These are phyloP conservation scores for Euphorbia peplus DNA, from an alignment of 345 rosid species.

Conservation along the genomic window DNA sequence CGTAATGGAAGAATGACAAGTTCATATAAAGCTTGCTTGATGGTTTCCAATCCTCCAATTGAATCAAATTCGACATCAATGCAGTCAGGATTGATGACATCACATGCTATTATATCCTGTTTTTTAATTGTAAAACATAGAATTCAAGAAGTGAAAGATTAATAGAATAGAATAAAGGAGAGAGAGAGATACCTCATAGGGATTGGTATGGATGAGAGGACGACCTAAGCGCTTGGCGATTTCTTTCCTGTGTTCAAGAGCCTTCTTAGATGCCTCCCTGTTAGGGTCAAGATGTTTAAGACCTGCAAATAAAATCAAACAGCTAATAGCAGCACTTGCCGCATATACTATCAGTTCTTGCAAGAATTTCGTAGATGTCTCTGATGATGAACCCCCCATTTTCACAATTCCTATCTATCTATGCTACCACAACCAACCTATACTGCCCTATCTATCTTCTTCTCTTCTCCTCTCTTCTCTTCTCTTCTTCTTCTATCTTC, in stretches of 20 bases:
- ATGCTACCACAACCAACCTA: no score
- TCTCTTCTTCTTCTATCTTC: no score
- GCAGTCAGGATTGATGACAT: conserved; percentile 87
- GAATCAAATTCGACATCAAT: conserved; percentile 90
- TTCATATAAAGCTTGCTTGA: conserved; percentile 79
- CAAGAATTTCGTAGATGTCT: conserved; percentile 72
- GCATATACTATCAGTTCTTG: conserved; percentile 83
- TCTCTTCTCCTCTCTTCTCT: no score
- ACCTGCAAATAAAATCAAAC: conserved; percentile 77
- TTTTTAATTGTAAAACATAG: not conserved
- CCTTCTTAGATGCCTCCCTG: conserved; percentile 87
- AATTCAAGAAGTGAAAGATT: no score
- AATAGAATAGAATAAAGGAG: not conserved
- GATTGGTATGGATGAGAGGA: conserved; percentile 79
- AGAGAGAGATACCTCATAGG: conserved; percentile 64
- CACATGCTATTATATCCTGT: conserved; percentile 97
- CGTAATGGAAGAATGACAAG: conserved; percentile 82
- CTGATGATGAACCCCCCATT: conserved; percentile 61
- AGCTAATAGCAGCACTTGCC: conserved; percentile 95
- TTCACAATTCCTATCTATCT: no score
- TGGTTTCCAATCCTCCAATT: conserved; percentile 82
- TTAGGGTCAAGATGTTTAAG: conserved; percentile 89
- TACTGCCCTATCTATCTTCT: no score
- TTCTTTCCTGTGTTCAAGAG: conserved; percentile 87
- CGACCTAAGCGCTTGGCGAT: conserved; percentile 89